A percentile compares a stretch with the other conserved stretches of the same genome.
Evolutionary conservation across 1,284 basidiomycete genomes (phyloP).

Genomic region (Ustilago trichophora): DNA sequence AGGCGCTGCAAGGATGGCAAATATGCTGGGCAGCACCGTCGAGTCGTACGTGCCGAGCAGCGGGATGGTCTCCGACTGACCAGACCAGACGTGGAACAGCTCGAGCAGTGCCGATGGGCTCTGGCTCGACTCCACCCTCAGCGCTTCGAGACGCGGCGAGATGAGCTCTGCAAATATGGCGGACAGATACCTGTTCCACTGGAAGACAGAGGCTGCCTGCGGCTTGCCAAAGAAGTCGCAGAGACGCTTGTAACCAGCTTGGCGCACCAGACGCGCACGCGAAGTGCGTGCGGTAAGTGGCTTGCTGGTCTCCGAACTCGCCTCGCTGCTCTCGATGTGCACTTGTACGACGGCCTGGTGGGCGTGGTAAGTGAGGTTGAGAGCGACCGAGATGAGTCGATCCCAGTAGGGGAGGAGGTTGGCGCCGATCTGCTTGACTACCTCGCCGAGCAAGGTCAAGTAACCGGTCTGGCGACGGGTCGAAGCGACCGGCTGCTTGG

Average conservation of each 20-base stretch:
- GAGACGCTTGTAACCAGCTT: conserved; percentile 84
- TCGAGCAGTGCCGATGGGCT: conserved; percentile 88
- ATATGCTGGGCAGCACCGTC: conserved; percentile 78
- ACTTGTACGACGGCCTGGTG: conserved; percentile 26
- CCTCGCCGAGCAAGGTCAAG: conserved; percentile 68
- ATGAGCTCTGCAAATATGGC: conserved; percentile 79
- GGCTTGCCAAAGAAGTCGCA: conserved; percentile 81
- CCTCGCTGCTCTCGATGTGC: conserved; percentile 18
- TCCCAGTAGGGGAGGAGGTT: conserved; percentile 51
- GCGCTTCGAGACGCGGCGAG: conserved; percentile 78
- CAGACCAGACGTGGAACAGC: conserved; percentile 82
- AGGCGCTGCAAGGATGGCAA: conserved; percentile 80
- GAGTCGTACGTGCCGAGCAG: conserved; percentile 79
- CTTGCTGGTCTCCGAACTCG: background rate
- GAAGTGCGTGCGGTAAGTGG: conserved; percentile 33
- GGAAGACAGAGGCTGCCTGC: conserved; percentile 70
- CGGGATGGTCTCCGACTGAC: conserved; percentile 72
- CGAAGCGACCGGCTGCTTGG: conserved; percentile 31
- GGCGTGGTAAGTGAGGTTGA: conserved; percentile 59
- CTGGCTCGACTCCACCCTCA: conserved; percentile 89
- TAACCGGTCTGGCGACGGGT: conserved; percentile 54
- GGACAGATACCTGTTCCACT: conserved; percentile 78
- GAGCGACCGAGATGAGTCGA: conserved; percentile 44
- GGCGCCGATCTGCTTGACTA: conserved; percentile 60
- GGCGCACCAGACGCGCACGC: conserved; percentile 72